Evolutionary conservation across 768 basidiomycete species (phyloP).

Genomic region (Lentinus tigrinus): DNA sequence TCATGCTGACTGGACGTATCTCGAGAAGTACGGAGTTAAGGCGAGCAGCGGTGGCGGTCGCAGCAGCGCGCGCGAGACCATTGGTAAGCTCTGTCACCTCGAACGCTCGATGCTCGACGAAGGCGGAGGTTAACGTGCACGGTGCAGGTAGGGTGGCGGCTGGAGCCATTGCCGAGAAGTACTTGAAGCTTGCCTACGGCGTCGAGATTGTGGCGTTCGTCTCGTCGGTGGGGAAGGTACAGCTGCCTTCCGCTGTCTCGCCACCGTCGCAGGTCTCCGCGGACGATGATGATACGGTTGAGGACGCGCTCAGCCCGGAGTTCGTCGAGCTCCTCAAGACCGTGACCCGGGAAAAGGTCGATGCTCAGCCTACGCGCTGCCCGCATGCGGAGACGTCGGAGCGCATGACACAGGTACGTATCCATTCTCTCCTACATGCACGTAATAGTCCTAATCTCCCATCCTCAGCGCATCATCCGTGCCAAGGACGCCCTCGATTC

Average conservation of each 20-base stretch:
- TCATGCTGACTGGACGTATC: conserved; percentile 97
- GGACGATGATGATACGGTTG: conserved; percentile 50
- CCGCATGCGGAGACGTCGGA: conserved; percentile 88
- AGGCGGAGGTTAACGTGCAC: neutral
- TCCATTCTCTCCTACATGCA: neutral
- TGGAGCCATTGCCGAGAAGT: conserved; percentile 96
- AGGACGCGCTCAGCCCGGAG: conserved; percentile 80
- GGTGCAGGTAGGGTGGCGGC: conserved; percentile 87
- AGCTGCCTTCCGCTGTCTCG: conserved; percentile 57
- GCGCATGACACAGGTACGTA: conserved; percentile 78
- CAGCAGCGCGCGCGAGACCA: conserved; percentile 94
- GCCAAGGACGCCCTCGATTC: conserved; percentile 91
- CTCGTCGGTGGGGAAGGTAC: conserved; percentile 91
- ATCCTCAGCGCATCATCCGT: conserved; percentile 83
- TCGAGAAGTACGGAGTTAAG: conserved; percentile 96
- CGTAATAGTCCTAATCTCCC: neutral
- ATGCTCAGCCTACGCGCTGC: conserved; percentile 83
- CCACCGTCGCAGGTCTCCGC: conserved; percentile 40
- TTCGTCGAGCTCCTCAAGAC: conserved; percentile 77
- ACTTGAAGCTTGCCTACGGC: conserved; percentile 81
- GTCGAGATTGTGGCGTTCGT: conserved; percentile 98
- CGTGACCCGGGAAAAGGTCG: conserved; percentile 85
- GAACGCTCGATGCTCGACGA: neutral
- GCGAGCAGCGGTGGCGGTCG: conserved; percentile 96
- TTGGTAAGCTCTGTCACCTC: conserved; percentile 51